Percentiles rank a stretch among this genome's conserved stretches.
phyloP scores from a whole-genome alignment of 768 basidiomycete genomes.

The Lactarius vividus region DNA sequence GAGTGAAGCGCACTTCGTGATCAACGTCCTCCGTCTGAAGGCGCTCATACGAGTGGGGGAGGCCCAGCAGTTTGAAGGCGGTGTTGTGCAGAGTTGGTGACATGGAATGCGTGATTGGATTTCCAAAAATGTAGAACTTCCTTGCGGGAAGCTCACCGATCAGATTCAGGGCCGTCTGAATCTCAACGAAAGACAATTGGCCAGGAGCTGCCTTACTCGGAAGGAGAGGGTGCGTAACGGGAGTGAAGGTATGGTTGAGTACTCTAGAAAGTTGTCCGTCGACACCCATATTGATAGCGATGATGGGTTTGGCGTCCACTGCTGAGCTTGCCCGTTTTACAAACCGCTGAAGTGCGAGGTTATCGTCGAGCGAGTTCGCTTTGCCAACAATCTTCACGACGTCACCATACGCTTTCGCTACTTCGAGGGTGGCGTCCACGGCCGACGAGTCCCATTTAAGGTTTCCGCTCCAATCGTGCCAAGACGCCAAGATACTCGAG shows the following conservation, averaged over 20 bases:
- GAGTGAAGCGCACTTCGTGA: conserved; percentile 58
- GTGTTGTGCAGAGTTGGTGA: conserved; percentile 94
- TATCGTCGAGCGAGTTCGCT: conserved; percentile 71
- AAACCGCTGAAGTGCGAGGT: conserved; percentile 76
- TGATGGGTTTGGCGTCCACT: conserved; percentile 69
- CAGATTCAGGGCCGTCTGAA: conserved; percentile 77
- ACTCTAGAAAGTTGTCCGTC: conserved; percentile 90
- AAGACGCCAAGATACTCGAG: conserved; percentile 86
- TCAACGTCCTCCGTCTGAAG: conserved; percentile 70
- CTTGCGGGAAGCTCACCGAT: conserved; percentile 74
- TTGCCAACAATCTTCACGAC: conserved; percentile 92
- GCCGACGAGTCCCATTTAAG: conserved; percentile 74
- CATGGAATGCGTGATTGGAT: conserved; percentile 84
- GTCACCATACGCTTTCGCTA: conserved; percentile 71
- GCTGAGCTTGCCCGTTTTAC: conserved; percentile 45
- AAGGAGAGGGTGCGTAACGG: conserved; percentile 86
- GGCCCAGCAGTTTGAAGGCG: conserved; percentile 72
- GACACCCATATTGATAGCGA: conserved; percentile 92
- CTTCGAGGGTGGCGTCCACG: conserved; percentile 66
- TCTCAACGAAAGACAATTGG: conserved; percentile 84
- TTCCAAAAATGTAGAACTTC: conserved; percentile 85
- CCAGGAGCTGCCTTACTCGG: conserved; percentile 89
- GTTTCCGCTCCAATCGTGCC: conserved; percentile 90
- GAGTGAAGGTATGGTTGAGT: conserved; percentile 81
- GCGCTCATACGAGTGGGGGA: conserved; percentile 80